Base-by-base conservation (phyloP, 2,329 filamentous ascomycete species). In the Tolypocladium endophyticum region DNA sequence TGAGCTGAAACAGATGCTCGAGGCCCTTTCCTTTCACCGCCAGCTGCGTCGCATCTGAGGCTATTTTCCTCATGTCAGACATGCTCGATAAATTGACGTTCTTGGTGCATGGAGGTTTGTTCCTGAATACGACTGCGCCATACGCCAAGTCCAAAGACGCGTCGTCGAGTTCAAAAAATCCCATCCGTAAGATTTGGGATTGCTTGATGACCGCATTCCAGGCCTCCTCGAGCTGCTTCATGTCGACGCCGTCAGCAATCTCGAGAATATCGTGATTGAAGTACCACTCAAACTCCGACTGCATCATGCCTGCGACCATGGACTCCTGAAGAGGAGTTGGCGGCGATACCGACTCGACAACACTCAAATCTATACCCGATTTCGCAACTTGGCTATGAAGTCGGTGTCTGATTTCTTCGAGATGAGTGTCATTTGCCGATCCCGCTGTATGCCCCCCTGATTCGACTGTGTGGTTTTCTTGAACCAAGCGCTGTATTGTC, bases 261-360 rank as follows among this genome's bases (percentile, higher is more conserved):
- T 85, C 80, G 28, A 95, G 76, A 2, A 93, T 73, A 66, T 96
- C 89, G 60, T 94, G 87, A 63, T 95, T 96, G 76, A 91, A 95
- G 69, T 97, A 97, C 63, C 86, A 82, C 14, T 79, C 75, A 65
- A 88, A 93, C 3, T 83, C 78, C 0, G 91, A 94, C 20, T 84
- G 79, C 0, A 91, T 64, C 89, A 96, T 96, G 61, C 90, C 88
- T 0, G 87, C 86, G 3, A 95, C 76, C 85, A 97, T 91, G 1
- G 87, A 87, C 70, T 97, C 91, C 73, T 97, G 92, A 6, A 96
- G 78, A 8, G 92, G 87, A 0, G 92, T 96, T 0, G 87, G 81
- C 0, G 92, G 92, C 2, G 94, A 73, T 3, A 93, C 73, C 4
- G 77, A 70, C 57, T 89, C 83, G 1, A 87, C 67, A 14, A 76